Conservation (phyloP, 805 yeast species). For the Metschnikowia continentalis region DNA sequence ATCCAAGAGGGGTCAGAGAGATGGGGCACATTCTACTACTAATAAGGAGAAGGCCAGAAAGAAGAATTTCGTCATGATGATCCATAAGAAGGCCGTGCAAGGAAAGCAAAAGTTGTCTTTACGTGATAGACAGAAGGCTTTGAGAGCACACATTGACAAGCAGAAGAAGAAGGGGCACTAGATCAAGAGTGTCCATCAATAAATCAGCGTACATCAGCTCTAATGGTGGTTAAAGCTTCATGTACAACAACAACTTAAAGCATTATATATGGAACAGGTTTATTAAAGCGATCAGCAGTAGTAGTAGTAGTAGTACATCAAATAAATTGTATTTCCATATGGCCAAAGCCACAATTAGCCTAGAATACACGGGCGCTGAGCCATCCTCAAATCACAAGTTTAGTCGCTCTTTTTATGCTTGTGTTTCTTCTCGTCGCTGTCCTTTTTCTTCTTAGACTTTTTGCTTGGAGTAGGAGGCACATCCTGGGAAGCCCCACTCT, state of each 20-base stretch:
- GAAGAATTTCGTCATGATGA: conserved; percentile 99
- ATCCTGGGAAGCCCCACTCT: background rate
- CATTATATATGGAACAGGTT: conserved; percentile 8
- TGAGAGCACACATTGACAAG: conserved; percentile 80
- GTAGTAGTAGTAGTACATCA: conserved; percentile 13
- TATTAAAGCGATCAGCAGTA: conserved; percentile 2
- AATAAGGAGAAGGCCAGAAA: conserved; percentile 93
- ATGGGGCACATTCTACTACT: conserved; percentile 80
- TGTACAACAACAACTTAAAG: conserved; percentile 1
- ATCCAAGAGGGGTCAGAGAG: conserved; percentile 76
- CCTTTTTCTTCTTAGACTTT: conserved; percentile 18
- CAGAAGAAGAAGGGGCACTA: conserved; percentile 84
- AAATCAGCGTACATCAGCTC: background rate
- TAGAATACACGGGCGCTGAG: conserved; percentile 2
- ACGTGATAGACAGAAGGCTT: conserved; percentile 82
- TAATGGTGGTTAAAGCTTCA: background rate
- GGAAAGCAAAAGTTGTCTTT: conserved; percentile 89
- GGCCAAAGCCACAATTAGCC: background rate
- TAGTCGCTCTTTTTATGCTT: conserved; percentile 19
- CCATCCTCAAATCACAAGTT: background rate
- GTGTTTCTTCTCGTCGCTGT: conserved; percentile 10
- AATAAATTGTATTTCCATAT: conserved; percentile 12
- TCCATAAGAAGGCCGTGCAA: conserved; percentile 89
- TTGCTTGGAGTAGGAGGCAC: conserved; percentile 10
- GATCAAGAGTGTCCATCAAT: conserved; percentile 5